Percentiles rank a stretch among this genome's conserved stretches.
Evolutionary conservation across 2,329 filamentous ascomycete genomes (phyloP).

Genomic region (Emydomyces testavorans): DNA sequence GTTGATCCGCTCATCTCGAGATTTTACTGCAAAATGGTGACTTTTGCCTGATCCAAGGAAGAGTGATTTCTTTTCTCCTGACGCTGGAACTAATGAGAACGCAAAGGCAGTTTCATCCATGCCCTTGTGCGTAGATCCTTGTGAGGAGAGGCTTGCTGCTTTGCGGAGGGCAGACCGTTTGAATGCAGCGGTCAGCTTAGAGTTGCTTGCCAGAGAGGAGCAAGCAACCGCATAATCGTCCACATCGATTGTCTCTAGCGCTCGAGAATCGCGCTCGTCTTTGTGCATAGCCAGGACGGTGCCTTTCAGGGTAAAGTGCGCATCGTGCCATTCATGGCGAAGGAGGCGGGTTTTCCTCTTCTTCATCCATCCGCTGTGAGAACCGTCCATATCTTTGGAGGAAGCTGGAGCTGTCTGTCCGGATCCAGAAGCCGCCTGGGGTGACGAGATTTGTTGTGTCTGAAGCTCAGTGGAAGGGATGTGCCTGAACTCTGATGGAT

Average conservation of each 20-base stretch:
- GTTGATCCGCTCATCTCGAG: constrained; percentile 80
- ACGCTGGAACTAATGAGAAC: constrained; percentile 34
- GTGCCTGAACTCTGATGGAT: constrained; percentile 22
- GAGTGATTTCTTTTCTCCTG: constrained; percentile 30
- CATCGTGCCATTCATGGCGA: constrained; percentile 85
- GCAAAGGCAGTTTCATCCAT: constrained; percentile 28
- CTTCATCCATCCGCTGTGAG: constrained; percentile 80
- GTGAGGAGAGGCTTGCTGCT: constrained; percentile 14
- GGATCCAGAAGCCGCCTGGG: not conserved
- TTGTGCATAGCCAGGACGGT: constrained; percentile 45
- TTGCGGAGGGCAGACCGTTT: constrained; percentile 42
- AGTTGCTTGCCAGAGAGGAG: constrained; percentile 51
- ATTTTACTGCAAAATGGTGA: constrained; percentile 86
- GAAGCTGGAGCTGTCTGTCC: constrained; percentile 20
- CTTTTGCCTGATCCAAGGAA: constrained; percentile 53
- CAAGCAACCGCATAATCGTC: constrained; percentile 33
- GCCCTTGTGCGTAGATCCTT: constrained; percentile 7
- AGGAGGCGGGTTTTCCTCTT: constrained; percentile 84
- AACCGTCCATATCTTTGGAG: constrained; percentile 38
- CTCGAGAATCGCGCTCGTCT: constrained; percentile 22
- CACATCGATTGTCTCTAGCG: constrained; percentile 28
- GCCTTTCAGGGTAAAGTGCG: constrained; percentile 75
- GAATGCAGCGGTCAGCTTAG: constrained; percentile 78
- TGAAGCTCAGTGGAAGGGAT: not conserved
- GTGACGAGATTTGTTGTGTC: not conserved